phyloP scores from a whole-genome alignment of 257 asterid species.

The Capsicum baccatum region DNA sequence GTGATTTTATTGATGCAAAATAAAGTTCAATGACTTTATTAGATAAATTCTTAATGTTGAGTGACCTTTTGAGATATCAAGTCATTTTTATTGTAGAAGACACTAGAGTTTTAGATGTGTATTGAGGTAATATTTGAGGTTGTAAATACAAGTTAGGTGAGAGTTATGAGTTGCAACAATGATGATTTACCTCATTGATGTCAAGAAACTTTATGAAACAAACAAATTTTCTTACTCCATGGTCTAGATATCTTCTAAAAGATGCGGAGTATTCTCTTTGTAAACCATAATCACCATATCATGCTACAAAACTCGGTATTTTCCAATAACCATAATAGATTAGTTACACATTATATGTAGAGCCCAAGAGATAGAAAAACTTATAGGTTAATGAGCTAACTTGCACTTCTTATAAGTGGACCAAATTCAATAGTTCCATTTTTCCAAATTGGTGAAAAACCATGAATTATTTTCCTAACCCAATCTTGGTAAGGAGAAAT shows the following conservation, averaged over 20 bases:
- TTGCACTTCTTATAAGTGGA: not conserved
- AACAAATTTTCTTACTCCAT: no score
- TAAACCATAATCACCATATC: not conserved
- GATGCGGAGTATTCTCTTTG: not conserved
- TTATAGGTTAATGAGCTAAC: not conserved
- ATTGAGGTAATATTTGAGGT: not conserved
- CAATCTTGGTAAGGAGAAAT: no score
- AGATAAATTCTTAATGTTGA: no score
- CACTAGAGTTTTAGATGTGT: not conserved
- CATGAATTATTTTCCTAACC: no score
- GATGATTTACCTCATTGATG: not conserved
- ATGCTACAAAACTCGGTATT: not conserved
- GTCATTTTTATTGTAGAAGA: not conserved
- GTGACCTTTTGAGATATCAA: no score
- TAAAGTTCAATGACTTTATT: no score
- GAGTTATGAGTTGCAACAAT: not conserved
- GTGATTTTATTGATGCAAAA: no score
- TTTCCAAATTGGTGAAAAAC: no score
- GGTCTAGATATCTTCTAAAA: not conserved
- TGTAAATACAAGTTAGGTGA: not conserved
- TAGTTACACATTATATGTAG: not conserved
- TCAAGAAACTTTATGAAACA: not conserved
- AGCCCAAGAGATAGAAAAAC: not conserved
- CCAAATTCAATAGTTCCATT: not conserved
- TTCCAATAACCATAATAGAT: not conserved